A percentile compares a stretch with the other conserved stretches of the same genome.
Conservation (phyloP, 2,329 filamentous ascomycete genomes). For the Botryotinia narcissicola region DNA sequence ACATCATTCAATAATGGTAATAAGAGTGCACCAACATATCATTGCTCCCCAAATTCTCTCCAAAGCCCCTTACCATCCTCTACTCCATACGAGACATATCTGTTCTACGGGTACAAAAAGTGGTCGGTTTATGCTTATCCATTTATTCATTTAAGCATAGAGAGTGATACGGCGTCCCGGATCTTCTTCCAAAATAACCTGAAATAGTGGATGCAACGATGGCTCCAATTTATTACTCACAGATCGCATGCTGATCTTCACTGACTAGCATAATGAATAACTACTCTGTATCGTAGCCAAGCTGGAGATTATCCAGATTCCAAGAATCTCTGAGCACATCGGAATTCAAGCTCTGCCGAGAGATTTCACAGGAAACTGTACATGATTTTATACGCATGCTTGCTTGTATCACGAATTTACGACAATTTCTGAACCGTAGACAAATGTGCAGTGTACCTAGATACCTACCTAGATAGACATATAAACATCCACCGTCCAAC, state of each 20-base stretch:
- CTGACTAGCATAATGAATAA: neutral
- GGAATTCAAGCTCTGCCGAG: neutral
- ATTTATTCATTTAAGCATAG: neutral
- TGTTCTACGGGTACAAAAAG: neutral
- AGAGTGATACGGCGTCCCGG: neutral
- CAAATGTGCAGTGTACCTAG: neutral
- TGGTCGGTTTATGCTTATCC: neutral
- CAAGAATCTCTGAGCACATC: neutral
- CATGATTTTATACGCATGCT: neutral
- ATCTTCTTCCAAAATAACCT: neutral
- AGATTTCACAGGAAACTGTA: neutral
- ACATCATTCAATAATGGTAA: neutral
- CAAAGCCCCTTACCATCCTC: neutral
- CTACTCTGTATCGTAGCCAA: neutral
- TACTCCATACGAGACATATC: neutral
- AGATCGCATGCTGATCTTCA: neutral
- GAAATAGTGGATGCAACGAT: neutral
- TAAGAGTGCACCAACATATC: neutral
- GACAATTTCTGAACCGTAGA: rapidly evolving
- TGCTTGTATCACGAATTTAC: neutral
- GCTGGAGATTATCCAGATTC: neutral
- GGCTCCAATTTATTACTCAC: neutral
- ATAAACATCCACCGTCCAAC: neutral
- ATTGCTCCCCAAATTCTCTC: neutral
- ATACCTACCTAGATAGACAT: neutral